phyloP scores from a whole-genome alignment of 305 asterid species.

The Caryopteris hybrid region DNA sequence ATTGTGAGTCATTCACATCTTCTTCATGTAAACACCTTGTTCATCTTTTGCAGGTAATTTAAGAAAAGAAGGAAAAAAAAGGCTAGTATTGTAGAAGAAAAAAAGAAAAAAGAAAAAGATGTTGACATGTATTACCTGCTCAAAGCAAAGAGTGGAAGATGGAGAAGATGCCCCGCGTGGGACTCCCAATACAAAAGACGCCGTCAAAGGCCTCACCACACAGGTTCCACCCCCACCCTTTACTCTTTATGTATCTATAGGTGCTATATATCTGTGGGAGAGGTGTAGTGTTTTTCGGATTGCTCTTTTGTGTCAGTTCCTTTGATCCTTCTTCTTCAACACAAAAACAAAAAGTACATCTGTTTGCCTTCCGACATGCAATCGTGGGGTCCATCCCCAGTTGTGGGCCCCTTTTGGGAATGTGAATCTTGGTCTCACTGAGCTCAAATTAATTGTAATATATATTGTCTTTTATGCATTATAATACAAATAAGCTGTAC shows the following conservation, averaged over 20 bases:
- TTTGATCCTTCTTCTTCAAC: constrained; percentile 16
- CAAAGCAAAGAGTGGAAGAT: constrained; percentile 77
- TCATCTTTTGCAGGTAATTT: constrained; percentile 19
- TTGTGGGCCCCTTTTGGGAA: too few relatives aligned
- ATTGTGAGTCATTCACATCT: too few relatives aligned
- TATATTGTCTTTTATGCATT: too few relatives aligned
- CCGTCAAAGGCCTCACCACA: constrained; percentile 95
- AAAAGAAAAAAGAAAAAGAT: constrained; percentile 24
- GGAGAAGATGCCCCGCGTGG: constrained; percentile 87
- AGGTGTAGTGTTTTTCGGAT: neutral
- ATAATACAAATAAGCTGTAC: too few relatives aligned
- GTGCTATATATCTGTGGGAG: neutral
- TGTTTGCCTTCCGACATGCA: constrained; percentile 30
- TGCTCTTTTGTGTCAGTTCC: constrained; percentile 9
- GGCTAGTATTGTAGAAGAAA: too few relatives aligned
- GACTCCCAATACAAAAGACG: constrained; percentile 88
- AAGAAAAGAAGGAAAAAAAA: neutral
- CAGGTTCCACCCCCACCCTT: constrained; percentile 46
- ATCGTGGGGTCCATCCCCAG: constrained; percentile 28
- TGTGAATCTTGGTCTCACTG: neutral
- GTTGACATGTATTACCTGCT: constrained; percentile 97
- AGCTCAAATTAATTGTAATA: too few relatives aligned
- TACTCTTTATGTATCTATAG: too few relatives aligned
- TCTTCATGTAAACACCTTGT: too few relatives aligned
- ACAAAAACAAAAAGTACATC: constrained; percentile 16